Evolutionary conservation across 768 basidiomycete genomes (phyloP).

Genomic region (Leucosporidium creatinivorum): DNA sequence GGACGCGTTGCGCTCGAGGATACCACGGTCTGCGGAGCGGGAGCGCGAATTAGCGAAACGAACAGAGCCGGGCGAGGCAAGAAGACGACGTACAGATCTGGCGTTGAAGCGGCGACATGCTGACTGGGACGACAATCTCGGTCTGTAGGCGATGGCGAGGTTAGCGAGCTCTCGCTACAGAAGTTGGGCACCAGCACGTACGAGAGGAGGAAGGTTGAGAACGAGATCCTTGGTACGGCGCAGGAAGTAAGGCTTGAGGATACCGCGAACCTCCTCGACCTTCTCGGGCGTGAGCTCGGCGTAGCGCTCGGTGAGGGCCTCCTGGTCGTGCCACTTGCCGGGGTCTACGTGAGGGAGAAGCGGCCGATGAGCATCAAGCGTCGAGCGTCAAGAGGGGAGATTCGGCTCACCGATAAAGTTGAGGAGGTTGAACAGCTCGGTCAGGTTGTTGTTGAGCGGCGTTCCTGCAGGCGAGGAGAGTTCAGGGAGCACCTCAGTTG

Average conservation of each 20-base stretch:
- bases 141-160: conserved; percentile 23
- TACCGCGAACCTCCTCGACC: conserved; percentile 67
- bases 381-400: background rate
- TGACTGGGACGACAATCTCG: conserved; percentile 46
- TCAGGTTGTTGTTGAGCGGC: conserved; percentile 92
- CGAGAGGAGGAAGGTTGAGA: conserved; percentile 36
- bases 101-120: conserved; percentile 42
- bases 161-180: too few species aligned
- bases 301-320: conserved; percentile 64
- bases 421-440: conserved; percentile 94
- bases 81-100: conserved; percentile 35
- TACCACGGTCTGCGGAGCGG: conserved; percentile 36
- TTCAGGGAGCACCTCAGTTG: conserved; percentile 62
- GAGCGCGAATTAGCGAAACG: background rate
- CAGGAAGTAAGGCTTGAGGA: conserved; percentile 77
- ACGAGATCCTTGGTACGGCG: conserved; percentile 65
- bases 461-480: conserved; percentile 49
- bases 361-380: background rate
- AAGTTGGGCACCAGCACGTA: too few species aligned
- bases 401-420: conserved; percentile 59
- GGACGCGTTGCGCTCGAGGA: conserved; percentile 41
- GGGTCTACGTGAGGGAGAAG: conserved; percentile 48
- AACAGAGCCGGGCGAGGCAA: too few species aligned
- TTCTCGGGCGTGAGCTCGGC: conserved; percentile 70
- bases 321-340: conserved; percentile 64